Evolutionary conservation across 192 early-diverging fungal species (phyloP).

Genomic region (Chytriomyces sp.): DNA sequence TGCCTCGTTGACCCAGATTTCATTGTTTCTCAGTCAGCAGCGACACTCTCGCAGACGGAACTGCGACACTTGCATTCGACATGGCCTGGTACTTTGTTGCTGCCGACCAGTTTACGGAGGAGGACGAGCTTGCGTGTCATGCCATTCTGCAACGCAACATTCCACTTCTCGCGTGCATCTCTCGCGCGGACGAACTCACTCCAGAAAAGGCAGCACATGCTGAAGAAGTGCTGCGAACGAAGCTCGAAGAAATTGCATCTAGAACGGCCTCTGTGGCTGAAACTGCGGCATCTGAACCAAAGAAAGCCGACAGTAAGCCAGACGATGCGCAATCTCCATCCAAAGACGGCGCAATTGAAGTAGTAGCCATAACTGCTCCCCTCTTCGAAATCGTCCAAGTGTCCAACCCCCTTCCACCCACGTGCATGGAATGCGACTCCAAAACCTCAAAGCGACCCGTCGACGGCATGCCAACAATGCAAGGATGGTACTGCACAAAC

Average conservation of each 20-base stretch:
- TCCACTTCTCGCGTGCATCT: background rate
- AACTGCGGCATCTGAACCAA: no score
- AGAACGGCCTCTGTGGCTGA: background rate
- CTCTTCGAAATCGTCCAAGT: background rate
- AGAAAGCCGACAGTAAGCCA: no score
- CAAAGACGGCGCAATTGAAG: no score
- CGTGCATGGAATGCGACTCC: constrained; percentile 19
- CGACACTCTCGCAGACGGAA: no score
- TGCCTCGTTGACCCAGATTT: background rate
- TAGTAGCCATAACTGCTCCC: background rate
- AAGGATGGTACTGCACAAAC: constrained; percentile 22
- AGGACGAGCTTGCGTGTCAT: background rate
- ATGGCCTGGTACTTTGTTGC: constrained; percentile 1
- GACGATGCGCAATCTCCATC: no score
- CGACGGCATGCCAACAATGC: background rate
- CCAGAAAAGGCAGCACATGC: background rate
- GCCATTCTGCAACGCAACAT: background rate
- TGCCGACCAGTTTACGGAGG: background rate
- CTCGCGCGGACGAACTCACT: background rate
- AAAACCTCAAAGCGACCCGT: background rate
- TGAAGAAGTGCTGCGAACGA: background rate
- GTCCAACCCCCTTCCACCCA: background rate
- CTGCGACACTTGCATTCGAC: background rate
- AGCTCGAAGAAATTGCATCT: background rate
- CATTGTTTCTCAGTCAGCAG: background rate